Evolutionary conservation across 352 stramenopile genomes (phyloP).

Genomic region (Thalassiosira pacifica): DNA sequence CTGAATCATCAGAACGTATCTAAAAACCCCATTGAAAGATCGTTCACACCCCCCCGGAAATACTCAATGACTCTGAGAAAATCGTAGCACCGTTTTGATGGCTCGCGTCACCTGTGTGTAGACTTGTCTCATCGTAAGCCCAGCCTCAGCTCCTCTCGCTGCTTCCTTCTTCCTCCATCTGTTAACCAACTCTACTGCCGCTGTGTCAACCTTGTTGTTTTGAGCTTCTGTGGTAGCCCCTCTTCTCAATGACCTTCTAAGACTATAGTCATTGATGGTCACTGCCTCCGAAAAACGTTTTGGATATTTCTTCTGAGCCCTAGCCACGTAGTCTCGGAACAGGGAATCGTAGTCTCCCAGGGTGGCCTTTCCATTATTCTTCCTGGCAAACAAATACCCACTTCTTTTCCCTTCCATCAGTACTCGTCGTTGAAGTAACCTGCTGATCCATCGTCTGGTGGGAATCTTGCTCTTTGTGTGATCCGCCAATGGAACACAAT

Average conservation of each 20-base stretch:
- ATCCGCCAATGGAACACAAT: slow-evolving; percentile 32
- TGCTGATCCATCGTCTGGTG: slow-evolving; percentile 11
- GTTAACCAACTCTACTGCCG: slow-evolving; percentile 23
- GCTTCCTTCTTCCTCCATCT: slow-evolving; percentile 28
- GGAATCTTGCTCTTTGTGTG: slow-evolving; percentile 10
- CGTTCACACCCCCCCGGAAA: background rate
- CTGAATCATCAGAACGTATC: background rate
- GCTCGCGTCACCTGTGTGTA: slow-evolving; percentile 34
- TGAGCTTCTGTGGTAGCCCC: slow-evolving; percentile 1
- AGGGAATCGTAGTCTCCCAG: slow-evolving; percentile 29
- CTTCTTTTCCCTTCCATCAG: background rate
- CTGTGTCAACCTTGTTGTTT: background rate
- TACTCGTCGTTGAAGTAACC: slow-evolving; percentile 7
- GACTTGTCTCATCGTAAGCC: slow-evolving; percentile 38
- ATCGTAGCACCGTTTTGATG: background rate
- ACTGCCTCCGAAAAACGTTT: background rate
- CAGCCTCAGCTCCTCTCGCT: slow-evolving; percentile 13
- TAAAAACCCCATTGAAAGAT: background rate
- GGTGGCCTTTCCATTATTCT: background rate
- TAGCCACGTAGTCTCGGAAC: background rate
- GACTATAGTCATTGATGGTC: background rate
- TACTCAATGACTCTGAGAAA: slow-evolving; percentile 19
- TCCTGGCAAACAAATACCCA: slow-evolving; percentile 22
- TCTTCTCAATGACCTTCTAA: background rate
- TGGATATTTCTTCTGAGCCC: background rate